Evolutionary conservation across 1,284 basidiomycete species (phyloP), one percentile per base, ranked within the genome.

Genomic region (Puccinia horiana): DNA sequence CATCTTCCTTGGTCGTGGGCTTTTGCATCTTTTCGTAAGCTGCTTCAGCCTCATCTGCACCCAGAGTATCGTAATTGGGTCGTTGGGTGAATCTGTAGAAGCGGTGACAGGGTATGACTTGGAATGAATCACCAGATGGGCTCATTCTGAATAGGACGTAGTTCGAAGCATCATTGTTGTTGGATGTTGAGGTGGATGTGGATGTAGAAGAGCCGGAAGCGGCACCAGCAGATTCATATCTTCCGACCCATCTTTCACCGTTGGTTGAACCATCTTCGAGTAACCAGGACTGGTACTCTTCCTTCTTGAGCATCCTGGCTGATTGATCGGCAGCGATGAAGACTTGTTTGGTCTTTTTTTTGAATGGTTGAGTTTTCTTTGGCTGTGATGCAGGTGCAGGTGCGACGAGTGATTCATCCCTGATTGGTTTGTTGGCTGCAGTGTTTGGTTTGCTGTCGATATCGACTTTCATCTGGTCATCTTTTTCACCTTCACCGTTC

Each of bases 31-130:
- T 88, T 69, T 90, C 80, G 47, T 82, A 82, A 18, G 80, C 80
- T 56, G 80, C 89, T 85, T 92, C 91, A 20, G 92, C 92, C 86
- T 93, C 92, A 83, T 92, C 91, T 58, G 90, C 85, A 74, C 90
- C 90, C 63, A 92, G 91, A 47, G 93, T 89, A 84, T 90, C 89
- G 85, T 93, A 91, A 83, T 91, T 91, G 65, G 92, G 90, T 85
- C 91, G 92, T 88, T 93, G 93, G 88, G 93, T 92, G 86, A 95
- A 94, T 87, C 93, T 93, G 89, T 95, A 95, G 92, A 93, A 95
- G 70, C 94, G 90, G 86, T 94, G 91, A 4, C 92, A 91, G 26
- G 93, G 92, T 11, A 95, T 91, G 87, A 95, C 94, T 86, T 92
- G 92, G 89, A 95, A 95, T 47, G 91, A 89, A 82, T 84, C 86